phyloP scores from a whole-genome alignment of 2,329 filamentous ascomycete genomes.

The Huntiella omanensis region DNA sequence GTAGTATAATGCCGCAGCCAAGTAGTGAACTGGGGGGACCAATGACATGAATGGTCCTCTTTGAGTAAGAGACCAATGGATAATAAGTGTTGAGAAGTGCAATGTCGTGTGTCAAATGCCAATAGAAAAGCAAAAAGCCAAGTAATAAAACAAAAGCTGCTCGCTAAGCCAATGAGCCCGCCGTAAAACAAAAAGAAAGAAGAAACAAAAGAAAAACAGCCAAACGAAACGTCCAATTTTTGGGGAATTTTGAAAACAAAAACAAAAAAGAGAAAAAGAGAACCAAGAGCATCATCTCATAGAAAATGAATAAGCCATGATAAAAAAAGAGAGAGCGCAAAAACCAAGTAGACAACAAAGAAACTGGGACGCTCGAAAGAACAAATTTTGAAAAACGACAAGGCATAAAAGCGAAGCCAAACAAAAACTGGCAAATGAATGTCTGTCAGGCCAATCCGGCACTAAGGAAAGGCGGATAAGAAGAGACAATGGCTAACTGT shows the following conservation, averaged over 20 bases:
- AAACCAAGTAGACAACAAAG: conserved; percentile 1
- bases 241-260: conserved; percentile 4
- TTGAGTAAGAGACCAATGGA: too few species aligned
- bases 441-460: not conserved
- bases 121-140: conserved; percentile 1
- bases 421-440: not conserved
- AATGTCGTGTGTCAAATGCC: conserved; percentile 2
- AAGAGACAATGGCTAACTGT: not conserved
- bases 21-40: too few species aligned
- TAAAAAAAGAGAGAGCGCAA: conserved; percentile 1
- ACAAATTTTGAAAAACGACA: not conserved
- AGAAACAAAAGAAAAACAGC: conserved; percentile 8
- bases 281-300: not conserved
- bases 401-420: not conserved
- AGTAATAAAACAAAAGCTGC: conserved; percentile 3
- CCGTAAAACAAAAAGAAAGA: conserved; percentile 5
- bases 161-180: conserved; percentile 6
- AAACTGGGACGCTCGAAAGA: not conserved
- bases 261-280: conserved; percentile 2
- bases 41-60: too few species aligned
- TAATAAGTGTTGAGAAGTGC: too few species aligned
- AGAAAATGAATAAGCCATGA: conserved; percentile 1
- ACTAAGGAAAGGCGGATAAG: not conserved
- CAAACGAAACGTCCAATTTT: conserved; percentile 4
- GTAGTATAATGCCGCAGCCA: too few species aligned